Conservation (phyloP, 805 yeast genomes). For the Wickerhamiella bombiphila region DNA sequence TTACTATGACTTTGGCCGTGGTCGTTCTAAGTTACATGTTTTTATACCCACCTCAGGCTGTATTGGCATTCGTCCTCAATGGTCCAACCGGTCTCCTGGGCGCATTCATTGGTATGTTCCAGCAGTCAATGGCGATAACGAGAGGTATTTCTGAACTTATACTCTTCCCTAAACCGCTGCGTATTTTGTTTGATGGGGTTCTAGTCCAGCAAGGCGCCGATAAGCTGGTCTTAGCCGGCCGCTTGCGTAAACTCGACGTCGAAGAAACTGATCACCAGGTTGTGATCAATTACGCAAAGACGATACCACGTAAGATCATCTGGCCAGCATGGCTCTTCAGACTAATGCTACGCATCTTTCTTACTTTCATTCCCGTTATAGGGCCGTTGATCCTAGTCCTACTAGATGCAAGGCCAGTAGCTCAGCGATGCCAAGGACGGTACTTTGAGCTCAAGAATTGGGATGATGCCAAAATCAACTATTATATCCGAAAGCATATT, state of each 20-base stretch:
- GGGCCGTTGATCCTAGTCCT: conserved; percentile 43
- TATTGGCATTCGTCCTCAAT: conserved; percentile 28
- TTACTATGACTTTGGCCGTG: conserved; percentile 27
- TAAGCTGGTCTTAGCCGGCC: conserved; percentile 30
- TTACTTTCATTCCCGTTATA: conserved; percentile 39
- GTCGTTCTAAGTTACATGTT: conserved; percentile 26
- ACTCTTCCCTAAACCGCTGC: conserved; percentile 36
- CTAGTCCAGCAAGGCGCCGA: conserved; percentile 33
- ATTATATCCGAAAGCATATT: conserved; percentile 17
- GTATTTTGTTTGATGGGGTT: conserved; percentile 34
- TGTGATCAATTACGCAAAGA: conserved; percentile 23
- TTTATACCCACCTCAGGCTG: conserved; percentile 33
- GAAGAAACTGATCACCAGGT: conserved; percentile 24
- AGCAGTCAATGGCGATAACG: conserved; percentile 30
- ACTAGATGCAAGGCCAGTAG: conserved; percentile 41
- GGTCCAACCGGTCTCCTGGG: conserved; percentile 39
- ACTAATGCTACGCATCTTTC: conserved; percentile 24
- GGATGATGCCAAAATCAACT: conserved; percentile 28
- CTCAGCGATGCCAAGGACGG: conserved; percentile 36
- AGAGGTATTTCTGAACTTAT: conserved; percentile 29
- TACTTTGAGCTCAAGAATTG: conserved; percentile 45
- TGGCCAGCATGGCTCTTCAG: conserved; percentile 31
- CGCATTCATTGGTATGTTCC: conserved; percentile 32
- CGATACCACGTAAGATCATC: conserved; percentile 26
- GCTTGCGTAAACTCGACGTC: conserved; percentile 19